Conservation (phyloP, 2,329 filamentous ascomycete species). For the Colletotrichum simmondsii region DNA sequence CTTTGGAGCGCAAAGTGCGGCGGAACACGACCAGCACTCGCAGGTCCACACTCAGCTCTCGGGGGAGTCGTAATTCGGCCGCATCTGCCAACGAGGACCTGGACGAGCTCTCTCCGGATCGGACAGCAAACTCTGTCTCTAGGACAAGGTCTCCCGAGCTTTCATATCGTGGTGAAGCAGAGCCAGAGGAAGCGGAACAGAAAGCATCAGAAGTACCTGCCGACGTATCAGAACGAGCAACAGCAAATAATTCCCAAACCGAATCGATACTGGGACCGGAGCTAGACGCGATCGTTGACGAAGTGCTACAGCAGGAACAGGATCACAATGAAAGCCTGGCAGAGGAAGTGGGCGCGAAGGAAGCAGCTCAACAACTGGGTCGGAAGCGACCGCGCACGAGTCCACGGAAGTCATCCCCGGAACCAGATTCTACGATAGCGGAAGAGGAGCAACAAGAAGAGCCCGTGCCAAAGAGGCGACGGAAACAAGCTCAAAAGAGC, state of each 20-base stretch:
- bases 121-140: neutral
- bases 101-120: conserved; percentile 49
- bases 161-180: conserved; percentile 4
- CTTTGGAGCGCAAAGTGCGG: conserved; percentile 54
- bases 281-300: conserved; percentile 4
- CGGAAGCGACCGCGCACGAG: conserved; percentile 55
- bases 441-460: conserved; percentile 41
- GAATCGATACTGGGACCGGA: neutral
- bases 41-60: conserved; percentile 42
- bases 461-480: conserved; percentile 50
- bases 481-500: conserved; percentile 49
- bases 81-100: conserved; percentile 36
- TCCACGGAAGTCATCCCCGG: conserved; percentile 51
- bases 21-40: conserved; percentile 45
- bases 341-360: conserved; percentile 54
- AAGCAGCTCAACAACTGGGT: conserved; percentile 54
- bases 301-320: neutral
- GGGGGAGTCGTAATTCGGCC: conserved; percentile 37
- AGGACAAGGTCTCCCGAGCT: conserved; percentile 30
- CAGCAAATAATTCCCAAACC: neutral
- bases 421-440: conserved; percentile 49
- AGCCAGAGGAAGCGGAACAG: neutral
- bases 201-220: neutral
- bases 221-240: neutral
- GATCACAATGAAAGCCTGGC: conserved; percentile 43